Evolutionary conservation across 345 rosid species (phyloP).

Genomic region (Schrenkiella parvula): DNA sequence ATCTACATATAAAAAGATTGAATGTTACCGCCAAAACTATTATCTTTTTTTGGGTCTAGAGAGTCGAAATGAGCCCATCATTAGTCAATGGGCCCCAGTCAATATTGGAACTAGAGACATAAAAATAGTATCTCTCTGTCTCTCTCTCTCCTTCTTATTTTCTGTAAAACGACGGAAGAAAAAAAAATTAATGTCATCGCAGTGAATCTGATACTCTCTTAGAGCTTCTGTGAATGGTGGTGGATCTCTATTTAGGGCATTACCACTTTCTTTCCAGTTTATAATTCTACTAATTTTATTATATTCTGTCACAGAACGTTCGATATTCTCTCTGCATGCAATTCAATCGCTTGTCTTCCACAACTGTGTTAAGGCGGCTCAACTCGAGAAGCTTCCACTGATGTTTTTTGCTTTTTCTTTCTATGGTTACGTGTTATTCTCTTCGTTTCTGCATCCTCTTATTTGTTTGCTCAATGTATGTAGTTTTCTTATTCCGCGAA

Average conservation of each 20-base stretch:
- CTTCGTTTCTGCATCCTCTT: background rate
- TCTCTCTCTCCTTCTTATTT: background rate
- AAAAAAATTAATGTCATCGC: too few species aligned
- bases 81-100: background rate
- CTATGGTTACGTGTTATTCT: background rate
- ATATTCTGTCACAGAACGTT: background rate
- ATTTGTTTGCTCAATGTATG: background rate
- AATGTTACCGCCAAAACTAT: background rate
- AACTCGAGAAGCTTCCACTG: conserved; percentile 6
- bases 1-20: too few species aligned
- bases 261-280: background rate
- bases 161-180: background rate
- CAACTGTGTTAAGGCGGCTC: background rate
- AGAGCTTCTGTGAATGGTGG: too few species aligned
- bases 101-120: background rate
- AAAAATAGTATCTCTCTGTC: background rate
- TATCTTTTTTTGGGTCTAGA: background rate
- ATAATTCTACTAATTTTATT: background rate
- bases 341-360: background rate
- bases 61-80: background rate
- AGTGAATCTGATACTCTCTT: too few species aligned
- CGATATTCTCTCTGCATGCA: conserved; percentile 3
- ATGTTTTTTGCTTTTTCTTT: background rate
- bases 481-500: background rate
- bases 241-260: background rate